These are phyloP conservation scores for Camelina laxa DNA, from an alignment of 345 rosid species.

Conservation along the genomic window DNA sequence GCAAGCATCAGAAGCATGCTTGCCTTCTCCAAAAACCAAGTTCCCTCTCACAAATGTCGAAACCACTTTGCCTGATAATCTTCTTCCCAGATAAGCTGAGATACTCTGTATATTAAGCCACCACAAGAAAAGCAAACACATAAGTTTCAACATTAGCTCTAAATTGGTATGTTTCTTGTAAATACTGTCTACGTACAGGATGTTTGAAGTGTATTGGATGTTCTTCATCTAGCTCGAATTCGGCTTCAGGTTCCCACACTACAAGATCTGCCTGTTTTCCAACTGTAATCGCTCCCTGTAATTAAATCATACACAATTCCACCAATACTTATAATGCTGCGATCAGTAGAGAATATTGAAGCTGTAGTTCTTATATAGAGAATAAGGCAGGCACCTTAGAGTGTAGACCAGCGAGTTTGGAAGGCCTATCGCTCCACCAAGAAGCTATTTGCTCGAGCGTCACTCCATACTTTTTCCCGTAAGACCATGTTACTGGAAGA, in stretches of 20 bases:
- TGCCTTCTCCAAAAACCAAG: constrained; percentile 78
- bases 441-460: constrained; percentile 69
- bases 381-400: constrained; percentile 57
- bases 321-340: background rate
- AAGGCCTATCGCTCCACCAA: constrained; percentile 97
- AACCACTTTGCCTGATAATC: constrained; percentile 75
- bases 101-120: constrained; percentile 53
- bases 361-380: background rate
- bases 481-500: constrained; percentile 94
- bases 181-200: constrained; percentile 53
- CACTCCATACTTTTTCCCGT: constrained; percentile 73
- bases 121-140: constrained; percentile 30
- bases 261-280: constrained; percentile 87
- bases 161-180: constrained; percentile 4
- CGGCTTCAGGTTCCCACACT: constrained; percentile 81
- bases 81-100: constrained; percentile 87
- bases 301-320: background rate
- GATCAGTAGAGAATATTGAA: background rate
- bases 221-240: constrained; percentile 65
- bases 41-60: constrained; percentile 90
- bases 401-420: constrained; percentile 72
- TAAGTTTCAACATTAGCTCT: background rate
- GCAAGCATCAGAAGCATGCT: constrained; percentile 81
- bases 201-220: constrained; percentile 73
- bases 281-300: constrained; percentile 72